Base-by-base conservation (phyloP, 2,329 filamentous ascomycete species). In the Fusarium sp. region DNA sequence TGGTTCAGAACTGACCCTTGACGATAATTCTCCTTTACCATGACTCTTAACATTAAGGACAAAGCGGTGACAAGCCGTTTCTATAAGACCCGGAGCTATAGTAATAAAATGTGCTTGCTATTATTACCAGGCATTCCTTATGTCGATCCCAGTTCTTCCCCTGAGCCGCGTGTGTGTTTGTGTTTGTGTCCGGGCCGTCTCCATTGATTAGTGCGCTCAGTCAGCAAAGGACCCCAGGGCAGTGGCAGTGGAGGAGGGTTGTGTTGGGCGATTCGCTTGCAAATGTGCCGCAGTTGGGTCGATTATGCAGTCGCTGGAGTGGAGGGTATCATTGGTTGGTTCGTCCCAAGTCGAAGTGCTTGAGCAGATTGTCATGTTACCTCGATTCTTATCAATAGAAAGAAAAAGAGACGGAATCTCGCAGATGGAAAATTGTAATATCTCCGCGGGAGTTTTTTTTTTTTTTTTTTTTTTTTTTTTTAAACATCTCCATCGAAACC, bases 211-310 rank as follows among this genome's bases (percentile, higher is more conserved):
- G n/a, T n/a, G n/a, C n/a, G 41, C 55, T 50, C 55, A 58, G 55
- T 58, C 41, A 58, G 55, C 41, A 50, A 11, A 26, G 28, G 22
- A 24, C 18, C 24, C 50, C 33, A 54, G 20, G 33, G 24, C 50
- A 53, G 50, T 53, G 50, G 50, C 33, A 36, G 33, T 28, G 50
- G 50, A 53, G 50, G 33, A 53, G 33, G 33, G 33, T 39, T 39
- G 36, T 60, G 57, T 38, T 35, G 30, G 35, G 36, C 36, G 24
- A 39, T 60, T 60, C 50, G 50, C 50, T 42, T 38, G 39, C 6
- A 65, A 65, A 28, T 66, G 63, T 39, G 61, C 63, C 61, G 61
- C 51, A 66, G 61, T 59, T 50, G 63, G 53, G 12, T 54, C 41
- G 31, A 62, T 45, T 35, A 28, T 63, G 36, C 60, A 53, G 33